Percentiles rank a stretch among this genome's conserved stretches.
Conservation (phyloP, 805 yeast genomes). For the Grigorovia transvaalensis region DNA sequence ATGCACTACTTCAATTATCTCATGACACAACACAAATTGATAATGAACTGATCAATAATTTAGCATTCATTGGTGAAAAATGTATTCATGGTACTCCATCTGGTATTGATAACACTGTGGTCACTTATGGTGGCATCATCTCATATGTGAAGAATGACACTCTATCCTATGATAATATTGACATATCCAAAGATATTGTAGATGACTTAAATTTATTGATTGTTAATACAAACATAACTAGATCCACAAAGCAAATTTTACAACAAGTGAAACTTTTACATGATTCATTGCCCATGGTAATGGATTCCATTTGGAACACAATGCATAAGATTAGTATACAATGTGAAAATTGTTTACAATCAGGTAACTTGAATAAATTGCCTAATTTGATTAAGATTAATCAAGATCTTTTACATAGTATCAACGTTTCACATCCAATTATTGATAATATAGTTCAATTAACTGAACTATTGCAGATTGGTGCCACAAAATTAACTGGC, state of each 20-base stretch:
- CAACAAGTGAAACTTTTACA: conserved; percentile 53
- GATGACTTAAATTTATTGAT: conserved; percentile 47
- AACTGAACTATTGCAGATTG: conserved; percentile 56
- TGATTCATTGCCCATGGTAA: conserved; percentile 44
- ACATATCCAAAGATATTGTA: conserved; percentile 2
- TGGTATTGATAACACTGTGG: conserved; percentile 94
- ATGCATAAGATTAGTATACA: conserved; percentile 56
- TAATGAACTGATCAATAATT: conserved; percentile 57
- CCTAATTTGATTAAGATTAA: conserved; percentile 63
- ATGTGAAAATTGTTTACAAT: conserved; percentile 30
- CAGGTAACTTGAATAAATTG: background rate
- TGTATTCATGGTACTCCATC: conserved; percentile 95
- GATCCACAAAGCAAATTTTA: conserved; percentile 78
- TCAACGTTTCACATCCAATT: conserved; percentile 92
- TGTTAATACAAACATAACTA: conserved; percentile 79
- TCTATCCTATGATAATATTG: background rate
- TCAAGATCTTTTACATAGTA: conserved; percentile 74
- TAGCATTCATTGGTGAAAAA: conserved; percentile 91
- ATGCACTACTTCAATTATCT: conserved; percentile 47
- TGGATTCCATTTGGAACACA: conserved; percentile 54
- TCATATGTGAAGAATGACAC: conserved; percentile 51
- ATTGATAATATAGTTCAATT: conserved; percentile 62
- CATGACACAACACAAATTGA: conserved; percentile 26
- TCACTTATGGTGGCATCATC: conserved; percentile 94
- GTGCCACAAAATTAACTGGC: conserved; percentile 90